Conservation (phyloP, 164 flowering plant genomes). For the Annona cherimola region DNA sequence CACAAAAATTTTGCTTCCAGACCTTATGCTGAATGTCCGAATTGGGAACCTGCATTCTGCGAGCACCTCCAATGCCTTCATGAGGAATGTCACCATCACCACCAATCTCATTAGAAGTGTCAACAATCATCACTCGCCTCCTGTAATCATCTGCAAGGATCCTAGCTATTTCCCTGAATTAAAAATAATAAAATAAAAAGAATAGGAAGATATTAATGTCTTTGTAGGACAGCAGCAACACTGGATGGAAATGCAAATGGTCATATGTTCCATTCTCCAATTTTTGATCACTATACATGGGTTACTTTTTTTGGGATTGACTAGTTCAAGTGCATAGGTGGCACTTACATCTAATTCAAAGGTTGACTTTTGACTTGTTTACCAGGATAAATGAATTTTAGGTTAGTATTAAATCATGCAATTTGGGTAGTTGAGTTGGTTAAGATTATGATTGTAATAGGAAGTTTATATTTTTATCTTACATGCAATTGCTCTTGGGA, state of each 20-base stretch:
- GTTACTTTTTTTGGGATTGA: too few species aligned
- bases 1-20: not conserved
- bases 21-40: constrained; percentile 91
- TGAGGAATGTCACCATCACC: constrained; percentile 99
- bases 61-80: constrained; percentile 88
- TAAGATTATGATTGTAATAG: too few species aligned
- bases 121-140: constrained; percentile 97
- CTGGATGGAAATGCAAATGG: not conserved
- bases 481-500: too few species aligned
- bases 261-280: not conserved
- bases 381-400: too few species aligned
- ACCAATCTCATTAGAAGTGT: constrained; percentile 96
- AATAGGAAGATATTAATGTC: not conserved
- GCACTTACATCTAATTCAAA: too few species aligned
- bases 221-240: not conserved
- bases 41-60: constrained; percentile 91
- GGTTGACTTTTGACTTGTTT: too few species aligned
- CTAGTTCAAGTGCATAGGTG: too few species aligned
- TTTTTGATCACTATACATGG: too few species aligned
- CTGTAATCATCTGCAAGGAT: constrained; percentile 89
- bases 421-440: too few species aligned
- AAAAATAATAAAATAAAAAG: too few species aligned
- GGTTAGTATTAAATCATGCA: too few species aligned
- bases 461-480: too few species aligned
- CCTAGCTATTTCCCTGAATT: constrained; percentile 85